Percentiles rank a stretch among this genome's conserved stretches.
Evolutionary conservation across 352 stramenopile species (phyloP).

Genomic region (Phytophthora chlamydospora): DNA sequence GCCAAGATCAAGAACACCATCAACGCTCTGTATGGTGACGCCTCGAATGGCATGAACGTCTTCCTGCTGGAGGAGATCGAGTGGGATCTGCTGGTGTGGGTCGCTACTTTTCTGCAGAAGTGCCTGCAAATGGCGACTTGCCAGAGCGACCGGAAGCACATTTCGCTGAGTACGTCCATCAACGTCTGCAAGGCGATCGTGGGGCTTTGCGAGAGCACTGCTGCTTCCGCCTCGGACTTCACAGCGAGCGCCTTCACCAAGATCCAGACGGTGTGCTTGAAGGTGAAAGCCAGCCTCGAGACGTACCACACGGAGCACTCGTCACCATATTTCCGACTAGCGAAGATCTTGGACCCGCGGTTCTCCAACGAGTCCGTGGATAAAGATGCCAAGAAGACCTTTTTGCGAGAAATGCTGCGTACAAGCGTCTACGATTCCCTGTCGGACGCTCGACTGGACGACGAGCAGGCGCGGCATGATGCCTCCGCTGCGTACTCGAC

Average conservation of each 20-base stretch:
- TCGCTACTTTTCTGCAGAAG: conserved; percentile 77
- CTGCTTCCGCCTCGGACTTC: conserved; percentile 66
- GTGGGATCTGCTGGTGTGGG: conserved; percentile 78
- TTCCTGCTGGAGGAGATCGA: conserved; percentile 80
- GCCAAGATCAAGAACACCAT: conserved; percentile 82
- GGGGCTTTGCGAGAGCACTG: conserved; percentile 72
- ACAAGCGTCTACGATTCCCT: conserved; percentile 75
- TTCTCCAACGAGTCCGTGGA: conserved; percentile 85
- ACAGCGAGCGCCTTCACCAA: conserved; percentile 57
- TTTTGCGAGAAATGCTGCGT: conserved; percentile 75
- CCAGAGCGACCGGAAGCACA: conserved; percentile 79
- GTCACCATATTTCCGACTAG: conserved; percentile 73
- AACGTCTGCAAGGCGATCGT: conserved; percentile 86
- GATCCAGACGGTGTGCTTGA: conserved; percentile 76
- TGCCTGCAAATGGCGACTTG: conserved; percentile 83
- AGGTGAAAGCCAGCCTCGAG: conserved; percentile 74
- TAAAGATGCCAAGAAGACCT: conserved; percentile 78
- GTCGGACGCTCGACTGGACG: conserved; percentile 57
- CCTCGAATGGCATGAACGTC: conserved; percentile 74
- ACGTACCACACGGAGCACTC: conserved; percentile 73
- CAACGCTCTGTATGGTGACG: conserved; percentile 69
- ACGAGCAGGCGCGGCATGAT: conserved; percentile 62
- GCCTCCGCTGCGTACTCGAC: conserved; percentile 76
- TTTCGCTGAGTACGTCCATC: conserved; percentile 80
- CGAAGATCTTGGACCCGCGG: conserved; percentile 78